Conservation (phyloP, 1,284 basidiomycete genomes). For the Pseudozyma sp. region DNA sequence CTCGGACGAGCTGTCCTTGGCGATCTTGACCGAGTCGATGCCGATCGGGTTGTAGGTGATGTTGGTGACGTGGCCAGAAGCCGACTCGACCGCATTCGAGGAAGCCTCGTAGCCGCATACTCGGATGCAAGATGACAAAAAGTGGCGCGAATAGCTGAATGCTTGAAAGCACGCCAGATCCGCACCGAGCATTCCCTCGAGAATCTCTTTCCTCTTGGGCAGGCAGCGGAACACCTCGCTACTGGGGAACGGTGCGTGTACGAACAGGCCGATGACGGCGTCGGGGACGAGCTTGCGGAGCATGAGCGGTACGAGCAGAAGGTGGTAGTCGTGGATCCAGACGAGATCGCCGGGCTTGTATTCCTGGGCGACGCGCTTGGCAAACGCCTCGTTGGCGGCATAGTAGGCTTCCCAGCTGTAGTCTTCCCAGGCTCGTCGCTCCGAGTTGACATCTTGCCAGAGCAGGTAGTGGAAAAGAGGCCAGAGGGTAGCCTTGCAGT, state of each 20-base stretch:
- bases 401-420: constrained; percentile 85
- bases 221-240: constrained; percentile 95
- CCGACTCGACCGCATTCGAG: constrained; percentile 82
- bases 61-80: constrained; percentile 85
- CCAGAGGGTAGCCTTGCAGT: constrained; percentile 98
- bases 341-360: constrained; percentile 87
- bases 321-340: constrained; percentile 77
- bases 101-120: constrained; percentile 95
- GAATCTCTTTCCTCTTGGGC: constrained; percentile 85
- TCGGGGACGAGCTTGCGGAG: constrained; percentile 82
- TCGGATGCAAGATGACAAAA: constrained; percentile 91
- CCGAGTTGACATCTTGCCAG: constrained; percentile 84
- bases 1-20: constrained; percentile 80
- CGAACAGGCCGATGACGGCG: constrained; percentile 85
- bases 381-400: constrained; percentile 87
- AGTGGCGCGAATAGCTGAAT: constrained; percentile 96
- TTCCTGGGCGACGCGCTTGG: constrained; percentile 78
- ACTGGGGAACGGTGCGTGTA: constrained; percentile 97
- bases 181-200: constrained; percentile 97
- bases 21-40: constrained; percentile 92
- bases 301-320: constrained; percentile 88
- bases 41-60: constrained; percentile 95
- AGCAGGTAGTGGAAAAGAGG: constrained; percentile 98
- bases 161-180: constrained; percentile 96
- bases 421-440: constrained; percentile 75